These are phyloP conservation scores for Penicillium frequentans DNA, from an alignment of 2,329 filamentous ascomycete genomes.

Conservation along the genomic window DNA sequence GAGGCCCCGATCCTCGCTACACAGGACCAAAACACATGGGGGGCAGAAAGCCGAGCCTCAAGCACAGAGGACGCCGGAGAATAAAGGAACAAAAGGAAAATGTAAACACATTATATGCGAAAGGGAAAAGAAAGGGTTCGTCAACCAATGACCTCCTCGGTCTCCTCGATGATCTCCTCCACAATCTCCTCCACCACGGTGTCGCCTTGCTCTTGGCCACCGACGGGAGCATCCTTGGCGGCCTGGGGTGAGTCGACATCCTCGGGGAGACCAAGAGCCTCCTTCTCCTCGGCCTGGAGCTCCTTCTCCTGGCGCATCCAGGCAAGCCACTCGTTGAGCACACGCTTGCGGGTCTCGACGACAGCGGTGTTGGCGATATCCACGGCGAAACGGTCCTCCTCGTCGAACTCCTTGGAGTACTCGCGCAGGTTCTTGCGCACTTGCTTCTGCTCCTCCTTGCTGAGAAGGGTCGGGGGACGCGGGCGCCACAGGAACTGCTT, in stretches of 20 bases:
- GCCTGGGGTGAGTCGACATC: constrained; percentile 62
- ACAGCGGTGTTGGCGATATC: constrained; percentile 93
- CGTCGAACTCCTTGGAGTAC: constrained; percentile 92
- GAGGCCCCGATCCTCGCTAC: constrained; percentile 25
- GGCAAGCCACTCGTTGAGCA: constrained; percentile 83
- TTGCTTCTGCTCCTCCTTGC: constrained; percentile 95
- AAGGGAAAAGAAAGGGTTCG: constrained; percentile 23
- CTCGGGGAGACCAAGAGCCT: constrained; percentile 64
- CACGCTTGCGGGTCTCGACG: constrained; percentile 77
- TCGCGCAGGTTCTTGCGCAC: constrained; percentile 98
- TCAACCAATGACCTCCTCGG: constrained; percentile 69
- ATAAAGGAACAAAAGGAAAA: constrained; percentile 26
- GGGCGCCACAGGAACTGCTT: constrained; percentile 97
- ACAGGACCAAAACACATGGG: constrained; percentile 28
- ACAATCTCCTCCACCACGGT: constrained; percentile 84
- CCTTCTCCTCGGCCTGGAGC: constrained; percentile 71
- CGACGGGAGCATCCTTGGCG: constrained; percentile 51
- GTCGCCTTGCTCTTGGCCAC: constrained; percentile 66
- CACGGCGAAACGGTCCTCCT: constrained; percentile 90
- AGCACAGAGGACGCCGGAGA: constrained; percentile 24
- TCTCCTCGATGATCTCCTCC: constrained; percentile 79
- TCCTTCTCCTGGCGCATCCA: constrained; percentile 76
- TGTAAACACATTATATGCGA: constrained; percentile 33
- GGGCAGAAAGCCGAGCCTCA: constrained; percentile 25
- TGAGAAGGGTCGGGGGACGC: constrained; percentile 83